Evolutionary conservation across 2,329 filamentous ascomycete species (phyloP), one percentile per base, ranked within the genome.

Genomic region (Cephalotrichum gorgonifer): DNA sequence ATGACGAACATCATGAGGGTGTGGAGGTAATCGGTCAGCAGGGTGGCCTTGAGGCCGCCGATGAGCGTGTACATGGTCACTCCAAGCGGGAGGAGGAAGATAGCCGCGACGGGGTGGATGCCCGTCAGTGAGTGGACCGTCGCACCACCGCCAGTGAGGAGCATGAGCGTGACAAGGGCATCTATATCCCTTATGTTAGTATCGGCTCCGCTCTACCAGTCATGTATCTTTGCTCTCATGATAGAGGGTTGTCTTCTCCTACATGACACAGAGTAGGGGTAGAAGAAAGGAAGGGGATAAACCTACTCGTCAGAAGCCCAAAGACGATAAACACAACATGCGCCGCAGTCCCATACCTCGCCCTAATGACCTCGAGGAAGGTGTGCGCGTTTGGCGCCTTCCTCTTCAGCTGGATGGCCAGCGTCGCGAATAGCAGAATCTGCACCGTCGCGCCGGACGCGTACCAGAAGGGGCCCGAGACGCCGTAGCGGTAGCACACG

Each of bases 321-420:
- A 95, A 95, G 2, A 85, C 73, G 54, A 89, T 86, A 62, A 88
- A 95, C 2, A 89, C 85, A 6, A 82, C 68, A 59, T 95, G 89
- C 0, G 86, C 81, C 4, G 66, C 51, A 0, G 66, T 65, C 53
- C 89, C 88, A 65, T 94, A 95, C 53, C 88, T 78, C 22, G 87
- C 88, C 51, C 79, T 78, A 58, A 94, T 86, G 44, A 87, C 85
- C 68, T 95, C 88, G 9, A 94, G 78, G 63, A 88, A 90, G 0
- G 79, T 83, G 56, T 95, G 89, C 1, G 88, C 89, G 60, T 95
- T 94, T 0, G 89, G 89, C 0, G 88, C 87, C 50, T 86, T 80
- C 55, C 86, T 75, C 71, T 95, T 96, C 47, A 95, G 68, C 64
- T 94, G 88, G 56, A 95, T 95, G 27, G 89, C 89, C 26, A 95